These are phyloP conservation scores for Eucalyptus dawsonii DNA, from an alignment of 345 rosid species.

Conservation along the genomic window DNA sequence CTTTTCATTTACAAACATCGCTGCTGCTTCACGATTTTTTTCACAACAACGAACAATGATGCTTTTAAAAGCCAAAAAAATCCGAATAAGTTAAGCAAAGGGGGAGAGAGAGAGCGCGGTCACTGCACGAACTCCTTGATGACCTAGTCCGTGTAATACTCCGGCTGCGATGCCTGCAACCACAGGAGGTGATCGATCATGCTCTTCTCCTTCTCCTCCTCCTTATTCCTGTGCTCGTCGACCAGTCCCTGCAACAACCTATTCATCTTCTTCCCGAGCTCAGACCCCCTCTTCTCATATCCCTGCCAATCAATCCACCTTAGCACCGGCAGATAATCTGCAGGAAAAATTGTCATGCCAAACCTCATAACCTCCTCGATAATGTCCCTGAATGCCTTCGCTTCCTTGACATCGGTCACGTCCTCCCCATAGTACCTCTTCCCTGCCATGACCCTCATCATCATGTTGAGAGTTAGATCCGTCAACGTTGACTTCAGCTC, in stretches of 20 bases:
- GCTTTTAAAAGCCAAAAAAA: too few species aligned
- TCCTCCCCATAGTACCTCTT: constrained; percentile 34
- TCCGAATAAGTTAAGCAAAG: too few species aligned
- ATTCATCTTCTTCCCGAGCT: constrained; percentile 10
- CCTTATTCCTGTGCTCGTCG: constrained; percentile 20
- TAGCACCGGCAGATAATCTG: constrained; percentile 32
- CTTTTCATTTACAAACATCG: too few species aligned
- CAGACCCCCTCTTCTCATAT: background rate
- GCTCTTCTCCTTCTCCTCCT: background rate
- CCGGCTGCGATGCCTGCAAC: constrained; percentile 23
- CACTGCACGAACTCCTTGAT: constrained; percentile 26
- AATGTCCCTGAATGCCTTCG: constrained; percentile 15
- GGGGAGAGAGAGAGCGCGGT: too few species aligned
- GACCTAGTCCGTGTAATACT: constrained; percentile 22
- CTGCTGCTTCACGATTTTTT: too few species aligned
- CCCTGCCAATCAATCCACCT: constrained; percentile 8
- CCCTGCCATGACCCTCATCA: constrained; percentile 29
- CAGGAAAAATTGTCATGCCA: background rate
- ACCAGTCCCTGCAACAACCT: constrained; percentile 23
- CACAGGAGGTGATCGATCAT: constrained; percentile 35
- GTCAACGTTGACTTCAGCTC: constrained; percentile 16
- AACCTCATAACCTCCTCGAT: constrained; percentile 5
- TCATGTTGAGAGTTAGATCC: constrained; percentile 16
- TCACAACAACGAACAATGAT: too few species aligned
- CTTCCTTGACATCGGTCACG: constrained; percentile 4